phyloP scores from a whole-genome alignment of 345 rosid genomes.

The Corchorus capsularis region DNA sequence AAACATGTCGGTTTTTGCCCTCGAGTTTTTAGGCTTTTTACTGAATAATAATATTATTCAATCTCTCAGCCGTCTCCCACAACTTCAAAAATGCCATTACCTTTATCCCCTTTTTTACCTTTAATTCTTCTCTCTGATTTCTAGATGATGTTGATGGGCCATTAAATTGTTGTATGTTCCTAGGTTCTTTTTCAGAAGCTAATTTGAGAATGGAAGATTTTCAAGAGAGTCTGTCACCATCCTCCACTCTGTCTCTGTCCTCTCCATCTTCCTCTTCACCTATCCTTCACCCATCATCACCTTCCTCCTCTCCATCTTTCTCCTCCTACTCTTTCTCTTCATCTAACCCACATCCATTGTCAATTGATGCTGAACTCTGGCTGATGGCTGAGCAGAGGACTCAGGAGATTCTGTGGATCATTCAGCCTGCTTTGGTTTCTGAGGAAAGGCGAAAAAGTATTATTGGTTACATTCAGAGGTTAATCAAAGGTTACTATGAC shows the following conservation, averaged over 20 bases:
- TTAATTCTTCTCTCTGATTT: slow-evolving; percentile 4
- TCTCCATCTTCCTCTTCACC: slow-evolving; percentile 34
- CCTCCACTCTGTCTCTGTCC: slow-evolving; percentile 37
- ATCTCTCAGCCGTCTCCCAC: background rate
- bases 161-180: slow-evolving; percentile 26
- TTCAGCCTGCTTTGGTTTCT: slow-evolving; percentile 69
- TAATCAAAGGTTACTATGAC: slow-evolving; percentile 55
- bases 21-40: background rate
- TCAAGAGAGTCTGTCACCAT: slow-evolving; percentile 46
- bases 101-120: background rate
- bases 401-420: slow-evolving; percentile 63
- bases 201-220: slow-evolving; percentile 57
- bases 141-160: slow-evolving; percentile 14
- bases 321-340: slow-evolving; percentile 29
- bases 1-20: background rate
- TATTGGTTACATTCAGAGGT: slow-evolving; percentile 51
- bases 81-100: background rate
- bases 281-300: slow-evolving; percentile 28
- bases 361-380: slow-evolving; percentile 64
- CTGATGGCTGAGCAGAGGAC: slow-evolving; percentile 70
- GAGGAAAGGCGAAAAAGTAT: slow-evolving; percentile 65
- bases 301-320: slow-evolving; percentile 40
- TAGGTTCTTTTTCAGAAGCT: slow-evolving; percentile 28
- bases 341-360: slow-evolving; percentile 35
- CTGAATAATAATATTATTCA: background rate